Conservation (phyloP, 805 yeast species). For the Hagleromyces aurorensis region DNA sequence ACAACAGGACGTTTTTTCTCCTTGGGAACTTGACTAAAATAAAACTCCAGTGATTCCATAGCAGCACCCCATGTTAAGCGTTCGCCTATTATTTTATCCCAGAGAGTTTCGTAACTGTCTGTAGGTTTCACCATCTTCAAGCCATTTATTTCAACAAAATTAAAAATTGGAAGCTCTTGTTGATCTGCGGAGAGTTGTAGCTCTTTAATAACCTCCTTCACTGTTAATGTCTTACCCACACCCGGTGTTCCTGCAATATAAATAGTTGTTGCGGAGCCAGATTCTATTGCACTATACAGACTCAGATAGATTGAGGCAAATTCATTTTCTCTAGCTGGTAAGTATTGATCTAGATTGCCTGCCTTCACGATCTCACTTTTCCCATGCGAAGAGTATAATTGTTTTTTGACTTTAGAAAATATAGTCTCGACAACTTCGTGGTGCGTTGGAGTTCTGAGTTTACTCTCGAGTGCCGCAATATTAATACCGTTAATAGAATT, state of each 20-base stretch:
- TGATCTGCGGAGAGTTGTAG: constrained; percentile 39
- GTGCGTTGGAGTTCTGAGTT: constrained; percentile 34
- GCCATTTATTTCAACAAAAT: constrained; percentile 84
- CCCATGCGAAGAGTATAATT: constrained; percentile 37
- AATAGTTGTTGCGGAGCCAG: constrained; percentile 71
- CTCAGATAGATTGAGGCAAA: constrained; percentile 60
- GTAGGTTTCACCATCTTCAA: constrained; percentile 73
- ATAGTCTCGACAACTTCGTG: constrained; percentile 31
- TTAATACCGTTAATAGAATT: constrained; percentile 15
- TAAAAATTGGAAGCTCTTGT: constrained; percentile 43
- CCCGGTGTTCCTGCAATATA: constrained; percentile 98
- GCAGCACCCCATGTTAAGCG: constrained; percentile 57
- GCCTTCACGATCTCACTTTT: constrained; percentile 34
- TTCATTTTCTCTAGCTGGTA: constrained; percentile 86
- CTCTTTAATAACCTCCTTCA: constrained; percentile 75
- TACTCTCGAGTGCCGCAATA: constrained; percentile 21
- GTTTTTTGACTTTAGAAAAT: constrained; percentile 29
- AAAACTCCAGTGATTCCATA: constrained; percentile 58
- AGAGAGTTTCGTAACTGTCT: constrained; percentile 72
- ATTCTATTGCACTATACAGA: constrained; percentile 61
- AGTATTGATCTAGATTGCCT: constrained; percentile 35
- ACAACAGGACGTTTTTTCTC: constrained; percentile 42
- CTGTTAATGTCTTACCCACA: constrained; percentile 92
- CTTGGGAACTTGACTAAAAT: constrained; percentile 41
- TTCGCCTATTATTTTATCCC: constrained; percentile 64